These are phyloP conservation scores for Plectranthus barbatus DNA, from an alignment of 257 asterid genomes.

Conservation along the genomic window DNA sequence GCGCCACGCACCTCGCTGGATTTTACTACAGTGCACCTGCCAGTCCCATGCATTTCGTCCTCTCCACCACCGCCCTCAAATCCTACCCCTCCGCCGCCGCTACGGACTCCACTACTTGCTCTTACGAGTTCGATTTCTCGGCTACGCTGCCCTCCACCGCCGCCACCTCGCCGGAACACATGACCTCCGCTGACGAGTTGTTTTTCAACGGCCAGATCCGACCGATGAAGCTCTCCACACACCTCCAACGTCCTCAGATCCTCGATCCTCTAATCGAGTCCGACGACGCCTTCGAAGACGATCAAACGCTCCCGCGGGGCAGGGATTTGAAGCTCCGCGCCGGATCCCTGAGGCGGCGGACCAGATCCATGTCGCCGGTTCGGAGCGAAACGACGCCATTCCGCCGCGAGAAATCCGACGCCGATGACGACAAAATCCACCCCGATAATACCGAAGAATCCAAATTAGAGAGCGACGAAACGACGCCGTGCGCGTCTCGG, in stretches of 20 bases:
- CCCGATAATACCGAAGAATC: too few species aligned
- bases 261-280: too few species aligned
- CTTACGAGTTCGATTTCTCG: slow-evolving; percentile 56
- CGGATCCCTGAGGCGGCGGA: slow-evolving; percentile 28
- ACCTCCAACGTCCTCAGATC: slow-evolving; percentile 32
- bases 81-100: too few species aligned
- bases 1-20: slow-evolving; percentile 38
- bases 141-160: slow-evolving; percentile 36
- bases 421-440: too few species aligned
- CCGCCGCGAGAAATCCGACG: neutral
- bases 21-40: slow-evolving; percentile 60
- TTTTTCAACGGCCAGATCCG: slow-evolving; percentile 62
- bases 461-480: slow-evolving; percentile 23
- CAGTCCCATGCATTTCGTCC: slow-evolving; percentile 46
- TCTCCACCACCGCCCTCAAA: slow-evolving; percentile 24
- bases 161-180: slow-evolving; percentile 23
- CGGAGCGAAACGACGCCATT: too few species aligned
- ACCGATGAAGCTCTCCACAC: slow-evolving; percentile 43
- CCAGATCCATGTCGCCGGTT: slow-evolving; percentile 59
- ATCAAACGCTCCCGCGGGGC: too few species aligned
- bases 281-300: too few species aligned
- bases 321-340: slow-evolving; percentile 38
- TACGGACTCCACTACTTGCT: slow-evolving; percentile 44
- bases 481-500: slow-evolving; percentile 56
- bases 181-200: slow-evolving; percentile 52